Percentiles rank a stretch among this genome's conserved stretches.
phyloP scores from a whole-genome alignment of 192 early-diverging fungal genomes.

The Backusella westeae region DNA sequence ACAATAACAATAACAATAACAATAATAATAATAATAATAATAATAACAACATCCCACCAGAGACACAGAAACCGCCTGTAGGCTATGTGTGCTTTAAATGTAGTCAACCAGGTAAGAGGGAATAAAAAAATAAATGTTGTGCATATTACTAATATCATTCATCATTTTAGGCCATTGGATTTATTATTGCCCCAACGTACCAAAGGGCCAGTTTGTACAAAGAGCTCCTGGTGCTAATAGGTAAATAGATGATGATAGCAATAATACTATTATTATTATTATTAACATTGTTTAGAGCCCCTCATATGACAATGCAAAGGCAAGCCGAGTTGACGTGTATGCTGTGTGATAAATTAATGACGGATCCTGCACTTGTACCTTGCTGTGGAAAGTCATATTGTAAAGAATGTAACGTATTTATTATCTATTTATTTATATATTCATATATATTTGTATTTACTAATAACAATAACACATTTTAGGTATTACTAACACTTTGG shows the following conservation, averaged over 20 bases:
- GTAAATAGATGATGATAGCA: neutral
- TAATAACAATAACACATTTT: neutral
- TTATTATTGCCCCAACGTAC: constrained; percentile 42
- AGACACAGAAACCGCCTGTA: constrained; percentile 63
- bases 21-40: neutral
- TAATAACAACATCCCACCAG: constrained; percentile 44
- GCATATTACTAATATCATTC: too few species aligned
- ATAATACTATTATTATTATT: too few species aligned
- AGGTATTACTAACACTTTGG: constrained; percentile 25
- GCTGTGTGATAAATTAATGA: constrained; percentile 71
- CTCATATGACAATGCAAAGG: constrained; percentile 44
- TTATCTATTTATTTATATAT: neutral
- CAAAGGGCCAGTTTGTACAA: constrained; percentile 31
- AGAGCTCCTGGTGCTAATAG: neutral
- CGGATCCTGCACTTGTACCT: constrained; percentile 74
- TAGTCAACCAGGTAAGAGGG: constrained; percentile 28
- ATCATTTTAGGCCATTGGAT: constrained; percentile 36
- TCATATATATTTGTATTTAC: neutral
- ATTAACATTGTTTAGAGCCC: neutral
- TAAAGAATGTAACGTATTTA: constrained; percentile 72
- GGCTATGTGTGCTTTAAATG: constrained; percentile 34
- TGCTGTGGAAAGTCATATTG: constrained; percentile 92
- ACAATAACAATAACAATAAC: neutral
- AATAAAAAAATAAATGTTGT: neutral
- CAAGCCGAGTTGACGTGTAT: constrained; percentile 76